phyloP scores from a whole-genome alignment of 345 rosid genomes.

The Salix udensis region DNA sequence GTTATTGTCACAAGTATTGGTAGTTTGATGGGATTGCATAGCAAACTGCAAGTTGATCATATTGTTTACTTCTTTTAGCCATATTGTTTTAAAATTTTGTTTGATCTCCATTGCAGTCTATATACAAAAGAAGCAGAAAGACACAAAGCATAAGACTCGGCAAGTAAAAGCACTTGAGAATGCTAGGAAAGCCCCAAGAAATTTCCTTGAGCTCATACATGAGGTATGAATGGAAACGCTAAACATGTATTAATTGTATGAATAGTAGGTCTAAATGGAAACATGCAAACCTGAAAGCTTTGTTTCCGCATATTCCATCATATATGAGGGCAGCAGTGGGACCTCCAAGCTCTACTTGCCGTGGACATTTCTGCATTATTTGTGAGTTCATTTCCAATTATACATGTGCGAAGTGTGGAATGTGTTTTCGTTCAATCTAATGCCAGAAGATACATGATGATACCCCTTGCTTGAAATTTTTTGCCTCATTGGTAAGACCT shows the following conservation, averaged over 20 bases:
- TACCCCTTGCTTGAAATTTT: slow-evolving; percentile 88
- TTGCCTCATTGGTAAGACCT: slow-evolving; percentile 44
- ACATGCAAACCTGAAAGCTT: slow-evolving; percentile 76
- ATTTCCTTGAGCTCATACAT: slow-evolving; percentile 80
- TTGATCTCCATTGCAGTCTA: not conserved
- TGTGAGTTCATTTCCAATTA: slow-evolving; percentile 69
- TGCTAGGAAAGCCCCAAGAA: slow-evolving; percentile 83
- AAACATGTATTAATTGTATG: not conserved
- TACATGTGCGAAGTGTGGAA: slow-evolving; percentile 77
- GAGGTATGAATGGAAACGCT: slow-evolving; percentile 41
- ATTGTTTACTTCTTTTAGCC: not conserved
- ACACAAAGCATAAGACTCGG: slow-evolving; percentile 82
- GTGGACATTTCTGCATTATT: slow-evolving; percentile 76
- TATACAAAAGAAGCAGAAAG: slow-evolving; percentile 55
- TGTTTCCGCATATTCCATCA: slow-evolving; percentile 75
- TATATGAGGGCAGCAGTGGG: slow-evolving; percentile 76
- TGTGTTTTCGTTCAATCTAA: slow-evolving; percentile 73
- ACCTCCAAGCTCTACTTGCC: slow-evolving; percentile 75
- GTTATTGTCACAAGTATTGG: not conserved
- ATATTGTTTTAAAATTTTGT: not conserved
- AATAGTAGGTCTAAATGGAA: slow-evolving; percentile 9
- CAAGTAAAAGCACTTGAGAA: slow-evolving; percentile 93
- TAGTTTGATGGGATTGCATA: not conserved
- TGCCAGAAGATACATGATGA: slow-evolving; percentile 80
- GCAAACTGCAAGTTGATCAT: not conserved